Percentiles rank a stretch among this genome's conserved stretches.
Conservation (phyloP, 306 rosid genomes). For the Amphicarpaea edgeworthii region DNA sequence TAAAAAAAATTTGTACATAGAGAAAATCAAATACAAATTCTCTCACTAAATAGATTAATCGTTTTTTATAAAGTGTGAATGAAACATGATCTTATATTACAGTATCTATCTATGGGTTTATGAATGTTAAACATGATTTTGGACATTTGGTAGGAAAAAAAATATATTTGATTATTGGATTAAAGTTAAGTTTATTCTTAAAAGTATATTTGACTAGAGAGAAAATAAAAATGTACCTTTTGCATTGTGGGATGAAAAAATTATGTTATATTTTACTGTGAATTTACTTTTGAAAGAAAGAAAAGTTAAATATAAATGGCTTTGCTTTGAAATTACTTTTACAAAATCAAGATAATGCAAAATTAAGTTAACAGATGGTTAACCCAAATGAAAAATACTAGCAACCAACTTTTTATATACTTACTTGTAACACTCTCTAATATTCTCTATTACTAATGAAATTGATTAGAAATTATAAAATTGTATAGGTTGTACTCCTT, state of each 20-base stretch:
- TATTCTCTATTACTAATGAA: too few species aligned
- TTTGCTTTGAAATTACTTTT: not conserved
- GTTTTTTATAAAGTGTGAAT: too few species aligned
- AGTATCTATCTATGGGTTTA: too few species aligned
- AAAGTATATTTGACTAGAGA: not conserved
- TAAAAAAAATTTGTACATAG: too few species aligned
- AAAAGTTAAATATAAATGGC: not conserved
- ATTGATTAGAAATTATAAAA: too few species aligned
- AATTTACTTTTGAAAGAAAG: not conserved
- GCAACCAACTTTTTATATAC: too few species aligned
- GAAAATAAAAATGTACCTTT: not conserved
- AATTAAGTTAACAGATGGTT: not conserved
- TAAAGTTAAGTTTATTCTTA: not conserved
- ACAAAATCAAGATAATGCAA: not conserved
- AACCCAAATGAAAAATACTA: too few species aligned
- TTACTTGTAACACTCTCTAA: too few species aligned
- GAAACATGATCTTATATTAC: too few species aligned
- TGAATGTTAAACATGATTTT: not conserved
- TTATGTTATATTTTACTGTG: not conserved
- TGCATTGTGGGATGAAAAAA: not conserved
- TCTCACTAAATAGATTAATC: too few species aligned
- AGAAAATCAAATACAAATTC: too few species aligned
- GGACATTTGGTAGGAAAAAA: not conserved
- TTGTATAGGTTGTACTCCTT: too few species aligned
- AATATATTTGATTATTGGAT: not conserved